A percentile compares a stretch with the other conserved stretches of the same genome.
phyloP scores from a whole-genome alignment of 139 green algal species.

The Picochlorum sp. region DNA sequence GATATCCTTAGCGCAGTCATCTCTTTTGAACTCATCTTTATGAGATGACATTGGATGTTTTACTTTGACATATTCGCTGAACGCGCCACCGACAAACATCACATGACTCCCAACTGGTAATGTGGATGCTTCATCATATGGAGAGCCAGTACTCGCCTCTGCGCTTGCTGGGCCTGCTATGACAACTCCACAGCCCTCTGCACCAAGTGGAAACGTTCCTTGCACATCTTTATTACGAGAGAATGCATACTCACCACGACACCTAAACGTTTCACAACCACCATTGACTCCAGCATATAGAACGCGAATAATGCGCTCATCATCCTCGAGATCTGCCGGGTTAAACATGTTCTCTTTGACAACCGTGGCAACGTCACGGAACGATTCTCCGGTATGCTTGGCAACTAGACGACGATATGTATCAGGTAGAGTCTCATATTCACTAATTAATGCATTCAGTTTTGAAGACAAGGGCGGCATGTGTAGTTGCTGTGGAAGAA shows the following conservation, averaged over 20 bases:
- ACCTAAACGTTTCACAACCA: slow-evolving; percentile 63
- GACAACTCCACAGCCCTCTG: slow-evolving; percentile 46
- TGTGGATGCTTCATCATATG: background rate
- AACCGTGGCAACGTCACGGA: slow-evolving; percentile 33
- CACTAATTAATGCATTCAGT: no score
- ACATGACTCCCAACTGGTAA: slow-evolving; percentile 41
- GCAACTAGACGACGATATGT: slow-evolving; percentile 41
- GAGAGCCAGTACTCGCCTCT: background rate
- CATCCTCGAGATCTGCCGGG: slow-evolving; percentile 11
- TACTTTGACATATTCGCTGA: slow-evolving; percentile 38
- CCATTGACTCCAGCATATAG: slow-evolving; percentile 56
- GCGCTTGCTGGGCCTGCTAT: slow-evolving; percentile 32
- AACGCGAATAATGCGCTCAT: slow-evolving; percentile 30
- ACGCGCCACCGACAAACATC: slow-evolving; percentile 33
- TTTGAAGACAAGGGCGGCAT: no score
- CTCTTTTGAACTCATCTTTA: slow-evolving; percentile 29
- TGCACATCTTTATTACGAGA: slow-evolving; percentile 15
- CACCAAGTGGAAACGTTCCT: slow-evolving; percentile 36
- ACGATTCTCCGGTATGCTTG: slow-evolving; percentile 21
- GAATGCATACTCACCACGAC: slow-evolving; percentile 37
- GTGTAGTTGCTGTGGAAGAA: no score
- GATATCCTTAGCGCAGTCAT: slow-evolving; percentile 72
- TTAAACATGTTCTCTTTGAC: slow-evolving; percentile 12
- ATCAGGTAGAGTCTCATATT: background rate
- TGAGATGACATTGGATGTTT: slow-evolving; percentile 17